Evolutionary conservation across 768 basidiomycete species (phyloP).

Genomic region (Mycena amicta): DNA sequence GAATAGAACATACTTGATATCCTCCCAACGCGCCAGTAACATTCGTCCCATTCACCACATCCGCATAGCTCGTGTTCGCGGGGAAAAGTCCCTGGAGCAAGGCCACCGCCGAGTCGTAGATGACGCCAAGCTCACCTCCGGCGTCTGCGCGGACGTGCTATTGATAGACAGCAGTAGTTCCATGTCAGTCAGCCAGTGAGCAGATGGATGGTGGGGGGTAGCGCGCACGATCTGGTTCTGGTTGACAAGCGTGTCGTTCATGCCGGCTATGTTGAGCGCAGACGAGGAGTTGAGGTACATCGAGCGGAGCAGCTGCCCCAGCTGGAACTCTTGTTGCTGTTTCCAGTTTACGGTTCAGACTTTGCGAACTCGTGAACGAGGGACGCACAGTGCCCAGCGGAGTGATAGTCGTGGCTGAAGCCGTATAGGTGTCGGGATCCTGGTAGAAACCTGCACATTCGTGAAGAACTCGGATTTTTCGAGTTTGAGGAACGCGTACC

Average conservation of each 20-base stretch:
- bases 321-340: slow-evolving; percentile 60
- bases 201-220: not conserved
- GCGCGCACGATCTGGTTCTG: slow-evolving; percentile 34
- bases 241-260: slow-evolving; percentile 39
- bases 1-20: slow-evolving; percentile 48
- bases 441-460: slow-evolving; percentile 60
- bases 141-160: slow-evolving; percentile 59
- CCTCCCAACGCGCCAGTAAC: slow-evolving; percentile 63
- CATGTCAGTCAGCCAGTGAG: not conserved
- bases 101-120: slow-evolving; percentile 66
- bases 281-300: slow-evolving; percentile 59
- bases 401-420: slow-evolving; percentile 61
- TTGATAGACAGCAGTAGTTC: not conserved
- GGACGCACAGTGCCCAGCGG: slow-evolving; percentile 63
- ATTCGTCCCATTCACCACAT: slow-evolving; percentile 67
- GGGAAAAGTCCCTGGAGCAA: slow-evolving; percentile 74
- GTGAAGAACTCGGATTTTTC: not conserved
- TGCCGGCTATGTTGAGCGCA: slow-evolving; percentile 50
- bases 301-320: slow-evolving; percentile 54
- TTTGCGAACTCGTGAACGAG: slow-evolving; percentile 25
- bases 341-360: too few relatives aligned
- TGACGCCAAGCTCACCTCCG: slow-evolving; percentile 70
- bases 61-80: slow-evolving; percentile 43
- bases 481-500: slow-evolving; percentile 28
- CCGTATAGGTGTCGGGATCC: slow-evolving; percentile 56